Evolutionary conservation across 2,329 filamentous ascomycete species (phyloP).

Genomic region (Apiospora sp.): DNA sequence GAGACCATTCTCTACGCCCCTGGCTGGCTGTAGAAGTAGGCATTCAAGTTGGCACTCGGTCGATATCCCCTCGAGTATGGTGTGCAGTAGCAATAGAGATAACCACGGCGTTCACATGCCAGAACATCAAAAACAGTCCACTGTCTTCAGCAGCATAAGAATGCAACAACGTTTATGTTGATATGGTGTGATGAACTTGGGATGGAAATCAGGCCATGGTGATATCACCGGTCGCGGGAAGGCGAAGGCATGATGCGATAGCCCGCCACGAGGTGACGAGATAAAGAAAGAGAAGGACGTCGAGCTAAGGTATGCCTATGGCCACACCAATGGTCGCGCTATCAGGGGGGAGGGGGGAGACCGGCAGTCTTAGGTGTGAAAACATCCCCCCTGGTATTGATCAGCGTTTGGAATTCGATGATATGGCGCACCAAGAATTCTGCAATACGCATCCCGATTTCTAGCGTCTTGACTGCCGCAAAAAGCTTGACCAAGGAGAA

Average conservation of each 20-base stretch:
- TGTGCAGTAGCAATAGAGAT: background rate
- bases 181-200: constrained; percentile 5
- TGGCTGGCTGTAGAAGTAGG: background rate
- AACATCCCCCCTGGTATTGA: background rate
- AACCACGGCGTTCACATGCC: background rate
- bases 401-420: background rate
- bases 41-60: background rate
- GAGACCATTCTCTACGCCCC: background rate
- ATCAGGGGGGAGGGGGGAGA: background rate
- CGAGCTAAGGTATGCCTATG: background rate
- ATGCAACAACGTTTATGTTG: background rate
- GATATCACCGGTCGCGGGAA: background rate
- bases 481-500: background rate
- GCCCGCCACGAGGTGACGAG: constrained; percentile 3
- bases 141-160: background rate
- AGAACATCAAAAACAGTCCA: background rate
- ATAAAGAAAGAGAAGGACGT: background rate
- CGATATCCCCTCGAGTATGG: background rate
- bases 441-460: background rate
- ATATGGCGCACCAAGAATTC: background rate
- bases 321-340: background rate
- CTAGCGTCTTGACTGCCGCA: background rate
- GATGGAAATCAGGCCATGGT: constrained; percentile 12
- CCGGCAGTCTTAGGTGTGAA: background rate
- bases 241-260: background rate